These are phyloP conservation scores for Obelidium mucronatum DNA, from an alignment of 192 early-diverging fungal species.

Conservation along the genomic window DNA sequence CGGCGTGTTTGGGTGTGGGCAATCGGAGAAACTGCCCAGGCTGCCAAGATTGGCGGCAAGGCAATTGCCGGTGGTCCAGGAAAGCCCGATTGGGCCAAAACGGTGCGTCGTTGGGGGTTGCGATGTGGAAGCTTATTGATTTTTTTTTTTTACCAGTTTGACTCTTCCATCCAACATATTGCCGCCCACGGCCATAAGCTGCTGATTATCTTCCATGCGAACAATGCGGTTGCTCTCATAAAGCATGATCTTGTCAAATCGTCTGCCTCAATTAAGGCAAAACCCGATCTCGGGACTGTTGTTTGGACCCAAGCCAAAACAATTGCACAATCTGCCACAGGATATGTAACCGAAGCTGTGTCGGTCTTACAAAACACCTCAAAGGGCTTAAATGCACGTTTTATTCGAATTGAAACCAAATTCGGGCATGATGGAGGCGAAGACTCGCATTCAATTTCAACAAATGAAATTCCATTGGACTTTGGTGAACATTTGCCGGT, in stretches of 20 bases:
- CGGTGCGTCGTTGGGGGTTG: too few species aligned
- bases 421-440: not conserved
- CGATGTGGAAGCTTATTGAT: not conserved
- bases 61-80: slow-evolving; percentile 15
- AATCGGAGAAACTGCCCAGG: slow-evolving; percentile 6
- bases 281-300: not conserved
- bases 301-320: slow-evolving; percentile 5
- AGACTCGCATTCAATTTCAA: slow-evolving; percentile 4
- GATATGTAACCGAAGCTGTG: slow-evolving; percentile 8
- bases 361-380: not conserved
- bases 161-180: slow-evolving; percentile 5
- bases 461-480: slow-evolving; percentile 3
- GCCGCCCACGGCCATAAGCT: slow-evolving; percentile 1
- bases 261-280: not conserved
- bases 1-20: slow-evolving; percentile 28
- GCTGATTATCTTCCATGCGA: slow-evolving; percentile 14
- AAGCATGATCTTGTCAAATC: slow-evolving; percentile 9
- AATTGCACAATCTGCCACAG: not conserved
- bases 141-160: slow-evolving; percentile 11
- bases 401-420: slow-evolving; percentile 17
- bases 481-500: not conserved
- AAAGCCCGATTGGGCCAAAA: slow-evolving; percentile 35
- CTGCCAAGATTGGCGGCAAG: not conserved
- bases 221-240: not conserved
- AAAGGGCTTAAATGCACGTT: not conserved